A percentile compares a stretch with the other conserved stretches of the same genome.
These are phyloP conservation scores for Pseudopithomyces chartarum DNA, from an alignment of 2,329 filamentous ascomycete species.

Conservation along the genomic window DNA sequence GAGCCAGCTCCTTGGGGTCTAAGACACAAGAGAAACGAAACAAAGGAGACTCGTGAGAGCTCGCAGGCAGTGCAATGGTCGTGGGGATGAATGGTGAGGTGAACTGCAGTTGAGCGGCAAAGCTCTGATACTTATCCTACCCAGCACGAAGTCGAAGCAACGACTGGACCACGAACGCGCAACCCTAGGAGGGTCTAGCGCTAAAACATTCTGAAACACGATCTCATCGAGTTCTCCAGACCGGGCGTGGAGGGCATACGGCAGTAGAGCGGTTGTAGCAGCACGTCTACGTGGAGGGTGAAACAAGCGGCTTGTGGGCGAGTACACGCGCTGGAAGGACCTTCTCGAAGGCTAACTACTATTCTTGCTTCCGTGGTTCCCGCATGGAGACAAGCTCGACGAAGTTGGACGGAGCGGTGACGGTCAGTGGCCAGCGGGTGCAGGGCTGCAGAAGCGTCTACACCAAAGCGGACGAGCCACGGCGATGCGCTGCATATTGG, in stretches of 20 bases:
- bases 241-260: constrained; percentile 29
- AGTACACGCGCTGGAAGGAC: constrained; percentile 32
- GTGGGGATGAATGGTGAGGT: constrained; percentile 30
- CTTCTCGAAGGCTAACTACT: constrained; percentile 31
- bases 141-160: constrained; percentile 36
- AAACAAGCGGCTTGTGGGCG: constrained; percentile 45
- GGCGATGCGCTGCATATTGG: constrained; percentile 42
- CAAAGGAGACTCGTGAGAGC: constrained; percentile 45
- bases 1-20: constrained; percentile 52
- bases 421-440: constrained; percentile 33
- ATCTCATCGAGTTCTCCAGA: constrained; percentile 38
- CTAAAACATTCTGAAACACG: constrained; percentile 47
- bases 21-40: constrained; percentile 46
- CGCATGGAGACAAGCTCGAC: constrained; percentile 23
- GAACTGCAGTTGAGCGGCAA: constrained; percentile 42
- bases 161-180: constrained; percentile 30
- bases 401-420: constrained; percentile 14
- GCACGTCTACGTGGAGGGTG: constrained; percentile 36
- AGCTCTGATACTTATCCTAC: constrained; percentile 44
- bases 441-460: constrained; percentile 27
- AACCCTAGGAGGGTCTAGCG: constrained; percentile 31
- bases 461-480: constrained; percentile 24
- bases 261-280: constrained; percentile 22
- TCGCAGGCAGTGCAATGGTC: constrained; percentile 24
- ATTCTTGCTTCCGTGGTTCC: constrained; percentile 26